phyloP scores from a whole-genome alignment of 257 asterid species.

The Pogostemon cablin region DNA sequence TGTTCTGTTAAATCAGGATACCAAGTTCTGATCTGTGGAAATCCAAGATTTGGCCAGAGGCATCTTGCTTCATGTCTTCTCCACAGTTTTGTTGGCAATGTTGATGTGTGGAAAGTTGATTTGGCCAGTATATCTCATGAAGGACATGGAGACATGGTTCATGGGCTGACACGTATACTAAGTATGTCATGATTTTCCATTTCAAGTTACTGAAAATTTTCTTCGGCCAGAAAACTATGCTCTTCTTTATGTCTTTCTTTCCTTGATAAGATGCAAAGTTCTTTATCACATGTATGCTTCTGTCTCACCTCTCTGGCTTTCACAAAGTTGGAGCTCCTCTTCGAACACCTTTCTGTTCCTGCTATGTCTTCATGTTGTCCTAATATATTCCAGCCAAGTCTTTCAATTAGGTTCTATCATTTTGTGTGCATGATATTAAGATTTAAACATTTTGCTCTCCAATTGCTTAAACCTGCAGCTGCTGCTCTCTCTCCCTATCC shows the following conservation, averaged over 20 bases:
- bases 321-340: constrained; percentile 23
- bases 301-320: not conserved
- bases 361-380: constrained; percentile 25
- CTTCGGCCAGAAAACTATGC: constrained; percentile 23
- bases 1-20: constrained; percentile 65
- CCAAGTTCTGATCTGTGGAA: constrained; percentile 80
- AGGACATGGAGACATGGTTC: constrained; percentile 94
- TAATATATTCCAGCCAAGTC: constrained; percentile 2
- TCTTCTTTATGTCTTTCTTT: constrained; percentile 10
- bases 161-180: constrained; percentile 74
- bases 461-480: constrained; percentile 8
- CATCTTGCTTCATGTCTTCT: constrained; percentile 96
- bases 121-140: constrained; percentile 87
- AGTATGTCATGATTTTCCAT: constrained; percentile 57
- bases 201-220: constrained; percentile 3
- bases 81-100: constrained; percentile 82
- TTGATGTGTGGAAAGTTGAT: constrained; percentile 85
- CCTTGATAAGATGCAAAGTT: constrained; percentile 28
- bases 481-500: constrained; percentile 5
- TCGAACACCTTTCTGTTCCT: constrained; percentile 14
- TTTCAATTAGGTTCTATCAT: not conserved
- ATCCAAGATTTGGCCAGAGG: constrained; percentile 84
- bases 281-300: constrained; percentile 17
- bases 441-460: not conserved
- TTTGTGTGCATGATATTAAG: not conserved